Conservation (phyloP, 2,329 filamentous ascomycete genomes). For the Pleomassaria siparia region DNA sequence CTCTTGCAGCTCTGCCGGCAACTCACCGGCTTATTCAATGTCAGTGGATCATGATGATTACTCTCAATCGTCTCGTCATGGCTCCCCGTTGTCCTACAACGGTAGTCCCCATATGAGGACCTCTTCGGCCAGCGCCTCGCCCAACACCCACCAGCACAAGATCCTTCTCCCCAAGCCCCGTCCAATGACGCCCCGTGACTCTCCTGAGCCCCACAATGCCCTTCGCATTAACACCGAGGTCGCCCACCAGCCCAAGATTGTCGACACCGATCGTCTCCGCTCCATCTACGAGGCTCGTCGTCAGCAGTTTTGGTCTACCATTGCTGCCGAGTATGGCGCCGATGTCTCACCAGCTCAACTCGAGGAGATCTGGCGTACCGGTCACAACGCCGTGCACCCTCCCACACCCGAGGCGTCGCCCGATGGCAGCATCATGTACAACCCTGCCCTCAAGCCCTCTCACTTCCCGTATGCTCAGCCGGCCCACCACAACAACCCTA, state of each 20-base stretch:
- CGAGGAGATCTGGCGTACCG: constrained; percentile 66
- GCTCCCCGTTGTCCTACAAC: constrained; percentile 48
- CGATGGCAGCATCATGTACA: constrained; percentile 40
- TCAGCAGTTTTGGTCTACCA: constrained; percentile 69
- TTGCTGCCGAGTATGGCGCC: constrained; percentile 71
- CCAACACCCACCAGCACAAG: constrained; percentile 56
- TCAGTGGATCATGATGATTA: constrained; percentile 39
- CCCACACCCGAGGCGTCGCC: constrained; percentile 44
- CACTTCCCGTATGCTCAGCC: constrained; percentile 37
- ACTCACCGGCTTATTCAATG: constrained; percentile 43
- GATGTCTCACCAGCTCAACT: constrained; percentile 63
- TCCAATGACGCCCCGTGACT: constrained; percentile 44
- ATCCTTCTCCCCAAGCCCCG: constrained; percentile 65
- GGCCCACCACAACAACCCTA: constrained; percentile 27
- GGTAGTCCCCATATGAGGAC: constrained; percentile 47
- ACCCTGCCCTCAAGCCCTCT: constrained; percentile 37
- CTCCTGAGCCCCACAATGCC: constrained; percentile 39
- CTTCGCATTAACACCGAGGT: constrained; percentile 52
- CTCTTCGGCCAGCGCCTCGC: constrained; percentile 48
- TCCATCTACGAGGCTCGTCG: constrained; percentile 71
- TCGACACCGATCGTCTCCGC: constrained; percentile 68
- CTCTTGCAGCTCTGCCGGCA: constrained; percentile 42
- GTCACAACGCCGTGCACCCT: constrained; percentile 34
- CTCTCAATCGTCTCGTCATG: constrained; percentile 41
- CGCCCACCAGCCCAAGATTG: constrained; percentile 47